Evolutionary conservation across 2,329 filamentous ascomycete genomes (phyloP), one percentile per base, ranked within the genome.

Genomic region (Neoascochyta sp.): DNA sequence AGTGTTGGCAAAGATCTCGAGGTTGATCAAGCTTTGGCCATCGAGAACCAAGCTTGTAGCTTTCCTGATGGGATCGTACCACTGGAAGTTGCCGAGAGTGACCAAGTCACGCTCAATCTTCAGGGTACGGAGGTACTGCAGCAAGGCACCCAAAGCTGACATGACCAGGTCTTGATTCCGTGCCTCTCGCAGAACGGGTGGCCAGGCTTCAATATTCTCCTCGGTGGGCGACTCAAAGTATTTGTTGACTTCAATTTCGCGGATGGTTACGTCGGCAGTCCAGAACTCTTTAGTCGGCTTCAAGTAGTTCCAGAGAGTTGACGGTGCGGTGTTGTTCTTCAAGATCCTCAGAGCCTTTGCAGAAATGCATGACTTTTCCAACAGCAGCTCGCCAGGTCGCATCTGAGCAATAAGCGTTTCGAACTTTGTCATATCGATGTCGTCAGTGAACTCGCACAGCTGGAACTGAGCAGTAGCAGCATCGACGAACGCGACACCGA

Each of bases 391-490:
- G 27, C 86, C 83, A 0, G 92, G 92, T 12, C 83, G 78, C 10
- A 81, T 94, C 61, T 98, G 92, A 10, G 92, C 92, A 20, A 98
- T 81, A 41, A 98, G 84, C 0, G 92, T 98, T 68, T 98, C 92
- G 47, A 98, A 96, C 56, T 89, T 94, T 35, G 92, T 98, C 65
- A 95, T 75, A 51, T 96, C 89, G 4, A 81, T 76, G 59, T 98
- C 92, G 51, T 98, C 92, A 4, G 84, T 74, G 44, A 96, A 96
- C 41, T 93, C 81, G 1, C 89, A 85, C n/a, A 98, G 64, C 54
- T 86, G 88, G 60, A 98, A 98, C 43, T 95, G 87, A 7, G 90
- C 92, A 1, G 90, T 98, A 2, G 92, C 89, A 6, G 92, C 92
- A 57, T 98, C 92, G 8, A 94, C 86, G 63, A 96, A 95, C 0